Conservation (phyloP, 2,329 filamentous ascomycete genomes). For the Emergomyces africanus region DNA sequence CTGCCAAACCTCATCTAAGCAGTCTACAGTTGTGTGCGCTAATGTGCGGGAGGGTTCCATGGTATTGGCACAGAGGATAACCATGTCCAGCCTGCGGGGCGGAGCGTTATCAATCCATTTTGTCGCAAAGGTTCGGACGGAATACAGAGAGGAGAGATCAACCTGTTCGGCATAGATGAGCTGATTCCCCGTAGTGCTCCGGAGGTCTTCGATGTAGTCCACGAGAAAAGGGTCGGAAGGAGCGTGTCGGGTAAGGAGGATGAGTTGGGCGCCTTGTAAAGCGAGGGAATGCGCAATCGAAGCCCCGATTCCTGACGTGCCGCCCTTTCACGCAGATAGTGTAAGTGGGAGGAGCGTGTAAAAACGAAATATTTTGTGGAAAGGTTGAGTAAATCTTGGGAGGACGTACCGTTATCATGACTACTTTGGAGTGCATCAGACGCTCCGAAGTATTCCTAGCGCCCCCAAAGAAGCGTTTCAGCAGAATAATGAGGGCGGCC, state of each 20-base stretch:
- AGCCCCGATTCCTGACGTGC: slow-evolving; percentile 85
- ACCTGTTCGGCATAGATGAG: slow-evolving; percentile 94
- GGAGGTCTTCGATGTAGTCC: slow-evolving; percentile 84
- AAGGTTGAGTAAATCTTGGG: neutral
- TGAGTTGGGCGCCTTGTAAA: slow-evolving; percentile 70
- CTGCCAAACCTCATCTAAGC: slow-evolving; percentile 82
- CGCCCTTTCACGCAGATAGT: slow-evolving; percentile 44
- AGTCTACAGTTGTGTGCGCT: slow-evolving; percentile 55
- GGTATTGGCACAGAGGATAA: slow-evolving; percentile 74
- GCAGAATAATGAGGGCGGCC: slow-evolving; percentile 38
- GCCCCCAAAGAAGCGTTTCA: slow-evolving; percentile 71
- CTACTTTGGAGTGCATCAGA: slow-evolving; percentile 82
- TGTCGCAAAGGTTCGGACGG: slow-evolving; percentile 83
- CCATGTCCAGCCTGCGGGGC: slow-evolving; percentile 75
- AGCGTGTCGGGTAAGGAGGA: slow-evolving; percentile 74
- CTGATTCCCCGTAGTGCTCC: slow-evolving; percentile 62
- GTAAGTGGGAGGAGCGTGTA: too few relatives aligned
- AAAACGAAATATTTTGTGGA: too few relatives aligned
- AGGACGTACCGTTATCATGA: slow-evolving; percentile 66
- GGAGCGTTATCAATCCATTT: slow-evolving; percentile 97
- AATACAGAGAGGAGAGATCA: slow-evolving; percentile 77
- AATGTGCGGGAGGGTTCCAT: slow-evolving; percentile 52
- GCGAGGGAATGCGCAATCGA: slow-evolving; percentile 63
- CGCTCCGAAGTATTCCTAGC: slow-evolving; percentile 61
- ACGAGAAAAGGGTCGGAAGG: slow-evolving; percentile 77